phyloP scores from a whole-genome alignment of 2,329 filamentous ascomycete genomes.

The Alternaria incomplexa region DNA sequence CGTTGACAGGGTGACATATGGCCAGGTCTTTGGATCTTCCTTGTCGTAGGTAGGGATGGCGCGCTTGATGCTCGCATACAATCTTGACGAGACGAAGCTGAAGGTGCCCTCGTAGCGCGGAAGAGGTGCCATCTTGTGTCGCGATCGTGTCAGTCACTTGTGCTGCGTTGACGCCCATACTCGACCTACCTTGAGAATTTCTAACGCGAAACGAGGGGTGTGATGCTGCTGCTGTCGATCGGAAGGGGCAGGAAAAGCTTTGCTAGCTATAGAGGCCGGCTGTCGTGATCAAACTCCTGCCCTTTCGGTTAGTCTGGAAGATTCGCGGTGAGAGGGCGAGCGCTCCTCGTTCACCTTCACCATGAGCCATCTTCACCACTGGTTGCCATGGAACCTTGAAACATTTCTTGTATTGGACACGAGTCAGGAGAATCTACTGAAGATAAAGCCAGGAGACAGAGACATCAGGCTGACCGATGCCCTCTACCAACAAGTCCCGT shows the following conservation, averaged over 20 bases:
- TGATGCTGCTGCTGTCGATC: background rate
- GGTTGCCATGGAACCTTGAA: background rate
- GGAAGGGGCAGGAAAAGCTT: background rate
- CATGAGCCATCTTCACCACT: background rate
- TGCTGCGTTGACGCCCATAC: background rate
- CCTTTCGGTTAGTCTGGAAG: background rate
- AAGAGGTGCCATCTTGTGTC: background rate
- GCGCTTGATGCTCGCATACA: background rate
- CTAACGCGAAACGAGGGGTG: too few relatives aligned
- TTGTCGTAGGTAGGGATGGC: background rate
- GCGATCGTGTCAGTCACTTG: background rate
- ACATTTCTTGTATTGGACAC: background rate
- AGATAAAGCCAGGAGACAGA: fast-evolving
- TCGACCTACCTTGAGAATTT: background rate
- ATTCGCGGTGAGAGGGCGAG: background rate
- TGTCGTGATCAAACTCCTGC: background rate
- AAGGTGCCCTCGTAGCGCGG: background rate
- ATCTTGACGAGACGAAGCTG: conserved; percentile 1
- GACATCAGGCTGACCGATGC: background rate
- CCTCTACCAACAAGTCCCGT: background rate
- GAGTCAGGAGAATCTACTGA: too few relatives aligned
- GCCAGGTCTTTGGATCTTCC: conserved; percentile 7
- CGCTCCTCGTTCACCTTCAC: background rate
- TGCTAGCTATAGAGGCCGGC: background rate
- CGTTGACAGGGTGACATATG: background rate